phyloP scores from a whole-genome alignment of 2,329 filamentous ascomycete species.

The Colletotrichum sp. region DNA sequence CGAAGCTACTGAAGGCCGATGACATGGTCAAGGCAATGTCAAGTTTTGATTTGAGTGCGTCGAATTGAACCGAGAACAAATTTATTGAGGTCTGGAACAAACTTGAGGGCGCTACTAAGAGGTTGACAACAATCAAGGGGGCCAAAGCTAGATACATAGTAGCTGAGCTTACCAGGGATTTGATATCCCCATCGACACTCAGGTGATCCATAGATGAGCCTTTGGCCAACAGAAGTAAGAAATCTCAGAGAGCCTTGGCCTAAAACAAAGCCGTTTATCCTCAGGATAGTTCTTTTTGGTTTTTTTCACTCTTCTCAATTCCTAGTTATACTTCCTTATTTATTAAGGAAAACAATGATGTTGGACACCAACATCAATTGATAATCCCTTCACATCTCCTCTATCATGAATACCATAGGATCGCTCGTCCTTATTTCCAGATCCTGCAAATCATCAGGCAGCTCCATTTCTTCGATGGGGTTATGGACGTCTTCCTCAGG shows the following conservation, averaged over 20 bases:
- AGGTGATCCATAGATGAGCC: rapidly evolving
- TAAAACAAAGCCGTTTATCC: too few relatives aligned
- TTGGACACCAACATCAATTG: too few relatives aligned
- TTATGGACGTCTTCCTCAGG: too few relatives aligned
- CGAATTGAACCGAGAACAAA: too few relatives aligned
- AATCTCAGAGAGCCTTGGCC: rapidly evolving
- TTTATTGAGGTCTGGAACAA: neutral
- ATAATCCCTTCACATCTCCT: too few relatives aligned
- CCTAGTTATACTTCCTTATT: too few relatives aligned
- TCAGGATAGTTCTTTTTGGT: too few relatives aligned
- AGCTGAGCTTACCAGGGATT: neutral
- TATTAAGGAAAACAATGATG: too few relatives aligned
- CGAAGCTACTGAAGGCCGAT: neutral
- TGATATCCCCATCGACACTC: neutral
- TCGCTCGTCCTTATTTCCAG: neutral
- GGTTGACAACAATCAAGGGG: neutral
- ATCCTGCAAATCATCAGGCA: too few relatives aligned
- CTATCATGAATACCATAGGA: neutral
- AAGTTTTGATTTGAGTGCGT: too few relatives aligned
- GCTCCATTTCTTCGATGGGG: too few relatives aligned
- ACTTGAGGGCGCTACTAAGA: neutral
- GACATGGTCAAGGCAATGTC: neutral
- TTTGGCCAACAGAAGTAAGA: rapidly evolving
- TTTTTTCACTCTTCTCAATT: too few relatives aligned
- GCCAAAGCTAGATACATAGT: neutral